Evolutionary conservation across 176 grass and related monocot genomes (phyloP).

Genomic region (Carex kokanica): DNA sequence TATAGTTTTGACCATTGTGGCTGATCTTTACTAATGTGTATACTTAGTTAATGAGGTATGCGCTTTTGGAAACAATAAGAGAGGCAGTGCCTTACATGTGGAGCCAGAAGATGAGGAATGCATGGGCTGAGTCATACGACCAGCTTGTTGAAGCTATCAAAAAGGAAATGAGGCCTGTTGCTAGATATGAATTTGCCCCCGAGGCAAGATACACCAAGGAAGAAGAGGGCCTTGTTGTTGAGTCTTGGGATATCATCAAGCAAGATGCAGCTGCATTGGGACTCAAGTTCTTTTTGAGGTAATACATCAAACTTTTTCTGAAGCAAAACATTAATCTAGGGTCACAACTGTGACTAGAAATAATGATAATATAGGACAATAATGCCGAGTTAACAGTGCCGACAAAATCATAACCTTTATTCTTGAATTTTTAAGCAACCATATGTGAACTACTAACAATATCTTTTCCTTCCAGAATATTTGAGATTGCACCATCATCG

Average conservation of each 20-base stretch:
- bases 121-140: conserved; percentile 38
- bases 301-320: not conserved
- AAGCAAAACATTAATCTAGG: not conserved
- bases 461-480: conserved; percentile 18
- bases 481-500: conserved; percentile 43
- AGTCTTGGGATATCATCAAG: conserved; percentile 52
- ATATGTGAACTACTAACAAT: not conserved
- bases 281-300: conserved; percentile 52
- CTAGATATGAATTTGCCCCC: not conserved
- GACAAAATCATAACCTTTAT: not conserved
- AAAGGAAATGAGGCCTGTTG: conserved; percentile 24
- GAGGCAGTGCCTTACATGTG: conserved; percentile 44
- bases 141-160: conserved; percentile 35
- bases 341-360: not conserved
- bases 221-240: conserved; percentile 42
- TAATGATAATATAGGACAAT: not conserved
- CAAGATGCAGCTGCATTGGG: conserved; percentile 26
- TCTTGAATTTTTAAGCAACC: not conserved
- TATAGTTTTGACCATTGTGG: not conserved
- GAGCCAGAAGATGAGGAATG: conserved; percentile 41
- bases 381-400: not conserved
- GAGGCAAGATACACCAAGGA: conserved; percentile 38
- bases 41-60: conserved; percentile 31
- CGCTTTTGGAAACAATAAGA: conserved; percentile 41
- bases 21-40: not conserved